phyloP scores from a whole-genome alignment of 768 basidiomycete species.

The Suillus occidentalis region DNA sequence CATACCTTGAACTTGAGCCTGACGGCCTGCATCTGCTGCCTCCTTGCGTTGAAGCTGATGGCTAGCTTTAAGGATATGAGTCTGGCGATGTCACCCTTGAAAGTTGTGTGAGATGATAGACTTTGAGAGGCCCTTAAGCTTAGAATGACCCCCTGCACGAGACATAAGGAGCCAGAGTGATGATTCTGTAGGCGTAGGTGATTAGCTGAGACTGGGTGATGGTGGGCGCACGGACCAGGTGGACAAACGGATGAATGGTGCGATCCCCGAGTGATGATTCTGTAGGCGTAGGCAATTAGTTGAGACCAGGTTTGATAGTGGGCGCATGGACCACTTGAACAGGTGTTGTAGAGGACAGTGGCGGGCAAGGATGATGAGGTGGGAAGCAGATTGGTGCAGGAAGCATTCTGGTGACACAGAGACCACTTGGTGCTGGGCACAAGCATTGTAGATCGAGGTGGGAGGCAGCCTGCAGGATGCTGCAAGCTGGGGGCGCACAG shows the following conservation, averaged over 20 bases:
- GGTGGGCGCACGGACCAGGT: too few relatives aligned
- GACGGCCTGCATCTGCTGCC: background rate
- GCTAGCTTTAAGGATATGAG: background rate
- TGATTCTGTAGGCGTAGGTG: too few relatives aligned
- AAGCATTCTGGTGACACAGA: background rate
- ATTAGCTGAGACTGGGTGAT: too few relatives aligned
- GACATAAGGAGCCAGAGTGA: background rate
- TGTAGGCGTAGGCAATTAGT: slow-evolving; percentile 58
- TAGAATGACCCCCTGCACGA: background rate
- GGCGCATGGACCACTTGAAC: background rate
- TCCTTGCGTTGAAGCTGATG: background rate
- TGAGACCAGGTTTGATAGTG: slow-evolving; percentile 43
- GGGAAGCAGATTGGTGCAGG: background rate
- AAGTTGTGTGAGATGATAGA: background rate
- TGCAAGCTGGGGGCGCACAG: background rate
- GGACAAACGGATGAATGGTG: too few relatives aligned
- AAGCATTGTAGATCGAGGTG: background rate
- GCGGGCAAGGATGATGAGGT: background rate
- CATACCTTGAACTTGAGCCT: background rate
- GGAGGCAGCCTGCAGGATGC: background rate
- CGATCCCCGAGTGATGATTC: slow-evolving; percentile 40
- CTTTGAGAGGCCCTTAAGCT: background rate
- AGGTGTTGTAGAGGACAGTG: background rate
- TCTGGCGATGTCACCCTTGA: background rate
- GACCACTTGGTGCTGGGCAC: background rate